A percentile compares a stretch with the other conserved stretches of the same genome.
Conservation (phyloP, 1,139 yeast genomes). For the Groenewaldozyma auringiensis region DNA sequence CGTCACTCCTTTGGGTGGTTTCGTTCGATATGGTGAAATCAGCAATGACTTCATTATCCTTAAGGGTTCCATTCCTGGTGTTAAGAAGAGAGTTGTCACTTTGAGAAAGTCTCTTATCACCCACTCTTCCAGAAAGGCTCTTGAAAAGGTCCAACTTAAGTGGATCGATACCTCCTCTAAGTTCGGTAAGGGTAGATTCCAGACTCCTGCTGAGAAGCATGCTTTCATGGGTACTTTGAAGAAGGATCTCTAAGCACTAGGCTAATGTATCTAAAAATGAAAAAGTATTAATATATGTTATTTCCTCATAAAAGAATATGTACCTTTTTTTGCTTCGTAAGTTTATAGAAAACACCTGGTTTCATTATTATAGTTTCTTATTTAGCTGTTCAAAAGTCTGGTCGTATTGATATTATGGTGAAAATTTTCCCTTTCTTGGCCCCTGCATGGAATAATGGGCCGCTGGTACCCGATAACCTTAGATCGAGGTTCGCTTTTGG, state of each 20-base stretch:
- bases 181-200: constrained; percentile 99
- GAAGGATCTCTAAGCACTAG: constrained; percentile 25
- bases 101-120: constrained; percentile 97
- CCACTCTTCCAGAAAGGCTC: constrained; percentile 96
- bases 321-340: too few species aligned
- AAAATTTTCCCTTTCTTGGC: too few species aligned
- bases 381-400: too few species aligned
- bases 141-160: constrained; percentile 93
- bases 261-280: not conserved
- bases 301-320: too few species aligned
- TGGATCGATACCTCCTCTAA: constrained; percentile 99
- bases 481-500: too few species aligned
- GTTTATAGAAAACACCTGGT: too few species aligned
- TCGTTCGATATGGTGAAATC: constrained; percentile 98
- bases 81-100: constrained; percentile 98
- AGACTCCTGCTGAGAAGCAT: constrained; percentile 99
- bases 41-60: constrained; percentile 95
- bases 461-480: too few species aligned
- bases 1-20: constrained; percentile 99
- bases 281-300: not conserved
- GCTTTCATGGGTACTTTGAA: constrained; percentile 99
- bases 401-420: too few species aligned
- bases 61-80: constrained; percentile 99
- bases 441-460: too few species aligned
- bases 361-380: too few species aligned